Conservation (phyloP, 2,329 filamentous ascomycete genomes). For the Arthrobotrys musiformis region DNA sequence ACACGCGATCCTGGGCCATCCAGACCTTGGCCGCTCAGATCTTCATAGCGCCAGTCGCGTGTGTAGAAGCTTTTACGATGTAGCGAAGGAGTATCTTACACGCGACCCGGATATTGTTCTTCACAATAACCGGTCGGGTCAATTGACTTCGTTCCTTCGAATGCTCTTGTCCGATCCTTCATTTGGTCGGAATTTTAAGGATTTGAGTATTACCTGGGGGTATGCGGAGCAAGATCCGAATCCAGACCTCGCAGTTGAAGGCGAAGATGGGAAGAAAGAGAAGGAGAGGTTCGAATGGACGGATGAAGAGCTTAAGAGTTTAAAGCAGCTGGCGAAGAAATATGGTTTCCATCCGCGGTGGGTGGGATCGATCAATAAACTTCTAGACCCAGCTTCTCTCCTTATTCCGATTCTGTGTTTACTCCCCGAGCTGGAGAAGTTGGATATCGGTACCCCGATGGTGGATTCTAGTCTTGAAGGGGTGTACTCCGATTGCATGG, state of each 20-base stretch:
- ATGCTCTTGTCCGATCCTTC: not conserved
- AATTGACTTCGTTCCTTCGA: constrained; percentile 15
- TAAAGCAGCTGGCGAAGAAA: not conserved
- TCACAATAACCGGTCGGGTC: not conserved
- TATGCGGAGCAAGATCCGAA: not conserved
- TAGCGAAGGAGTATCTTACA: constrained; percentile 11
- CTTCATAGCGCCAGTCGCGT: not conserved
- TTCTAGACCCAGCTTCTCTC: constrained; percentile 25
- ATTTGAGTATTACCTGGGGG: constrained; percentile 11
- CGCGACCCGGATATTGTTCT: constrained; percentile 4
- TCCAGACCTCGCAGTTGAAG: not conserved
- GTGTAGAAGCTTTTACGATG: constrained; percentile 5
- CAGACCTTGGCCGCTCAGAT: not conserved
- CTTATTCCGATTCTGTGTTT: constrained; percentile 32
- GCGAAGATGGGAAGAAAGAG: not conserved
- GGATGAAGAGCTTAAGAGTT: not conserved
- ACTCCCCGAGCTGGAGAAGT: not conserved
- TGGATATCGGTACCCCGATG: constrained; percentile 1
- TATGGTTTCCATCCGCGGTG: constrained; percentile 14
- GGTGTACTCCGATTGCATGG: not conserved
- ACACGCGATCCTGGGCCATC: constrained; percentile 33
- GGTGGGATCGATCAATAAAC: constrained; percentile 9
- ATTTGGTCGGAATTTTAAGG: constrained; percentile 9
- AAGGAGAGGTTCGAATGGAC: constrained; percentile 7
- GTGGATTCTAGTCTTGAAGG: not conserved